phyloP scores from a whole-genome alignment of 208 protist genomes.

The Leishmania turanica region DNA sequence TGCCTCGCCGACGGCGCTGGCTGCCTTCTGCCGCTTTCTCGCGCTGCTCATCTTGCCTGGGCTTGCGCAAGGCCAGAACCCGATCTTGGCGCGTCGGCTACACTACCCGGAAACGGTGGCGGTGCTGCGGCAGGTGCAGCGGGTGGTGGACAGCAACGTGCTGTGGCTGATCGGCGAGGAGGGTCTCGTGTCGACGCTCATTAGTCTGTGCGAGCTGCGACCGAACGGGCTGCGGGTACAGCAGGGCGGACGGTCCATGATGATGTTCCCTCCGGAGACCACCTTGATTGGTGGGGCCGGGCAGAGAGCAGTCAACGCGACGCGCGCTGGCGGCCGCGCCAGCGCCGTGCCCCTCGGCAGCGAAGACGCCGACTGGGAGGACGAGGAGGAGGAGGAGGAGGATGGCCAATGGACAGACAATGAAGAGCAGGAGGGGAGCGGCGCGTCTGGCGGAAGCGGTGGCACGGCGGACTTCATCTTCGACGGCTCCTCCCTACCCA shows the following conservation, averaged over 20 bases:
- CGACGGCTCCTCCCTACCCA: conserved; percentile 26
- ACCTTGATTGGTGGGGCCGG: neutral
- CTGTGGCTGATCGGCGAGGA: conserved; percentile 73
- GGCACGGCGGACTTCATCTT: conserved; percentile 27
- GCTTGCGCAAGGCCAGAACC: conserved; percentile 45
- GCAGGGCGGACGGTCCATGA: conserved; percentile 40
- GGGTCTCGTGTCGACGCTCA: conserved; percentile 53
- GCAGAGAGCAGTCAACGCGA: neutral
- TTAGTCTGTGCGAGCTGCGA: conserved; percentile 69
- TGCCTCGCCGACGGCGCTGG: conserved; percentile 39
- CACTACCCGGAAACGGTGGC: conserved; percentile 59
- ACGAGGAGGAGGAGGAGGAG: conserved; percentile 36
- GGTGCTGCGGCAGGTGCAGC: conserved; percentile 67
- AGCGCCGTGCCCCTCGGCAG: neutral
- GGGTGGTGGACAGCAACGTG: conserved; percentile 84
- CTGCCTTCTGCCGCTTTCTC: conserved; percentile 65
- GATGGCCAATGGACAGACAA: conserved; percentile 18
- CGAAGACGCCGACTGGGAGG: conserved; percentile 29
- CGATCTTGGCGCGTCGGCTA: conserved; percentile 42
- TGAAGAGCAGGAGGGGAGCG: conserved; percentile 16
- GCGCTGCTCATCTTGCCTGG: conserved; percentile 71
- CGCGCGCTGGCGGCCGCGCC: neutral
- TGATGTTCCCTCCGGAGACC: conserved; percentile 25
- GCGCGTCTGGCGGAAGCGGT: conserved; percentile 12
- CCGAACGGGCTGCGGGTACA: conserved; percentile 38